Evolutionary conservation across 2,329 filamentous ascomycete genomes (phyloP).

Genomic region (Pestalotiopsis sp.): DNA sequence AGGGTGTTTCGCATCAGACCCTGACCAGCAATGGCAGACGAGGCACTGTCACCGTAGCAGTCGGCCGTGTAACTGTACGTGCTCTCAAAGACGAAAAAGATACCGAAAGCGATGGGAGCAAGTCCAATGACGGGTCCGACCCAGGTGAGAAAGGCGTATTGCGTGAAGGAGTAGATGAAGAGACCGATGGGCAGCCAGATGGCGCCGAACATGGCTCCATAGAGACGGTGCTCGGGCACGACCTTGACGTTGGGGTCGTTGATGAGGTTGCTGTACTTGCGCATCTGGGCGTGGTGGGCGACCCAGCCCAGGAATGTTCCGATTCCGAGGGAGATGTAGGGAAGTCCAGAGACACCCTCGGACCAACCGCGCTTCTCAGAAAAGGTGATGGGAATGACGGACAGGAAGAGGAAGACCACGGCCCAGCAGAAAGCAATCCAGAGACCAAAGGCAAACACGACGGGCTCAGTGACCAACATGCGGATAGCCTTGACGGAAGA

Average conservation of each 20-base stretch:
- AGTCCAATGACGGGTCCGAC: constrained; percentile 49
- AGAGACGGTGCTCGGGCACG: constrained; percentile 46
- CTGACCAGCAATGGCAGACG: constrained; percentile 45
- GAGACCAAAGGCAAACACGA: constrained; percentile 33
- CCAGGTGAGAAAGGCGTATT: constrained; percentile 49
- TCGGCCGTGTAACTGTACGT: constrained; percentile 51
- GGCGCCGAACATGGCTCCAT: constrained; percentile 48
- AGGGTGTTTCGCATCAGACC: constrained; percentile 53
- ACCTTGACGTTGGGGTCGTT: constrained; percentile 36
- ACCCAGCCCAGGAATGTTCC: constrained; percentile 49
- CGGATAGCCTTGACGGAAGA: constrained; percentile 49
- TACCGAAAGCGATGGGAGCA: constrained; percentile 50
- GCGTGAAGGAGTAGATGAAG: constrained; percentile 55
- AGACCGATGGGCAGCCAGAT: constrained; percentile 47
- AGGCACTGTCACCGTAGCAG: constrained; percentile 45
- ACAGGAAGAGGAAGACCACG: constrained; percentile 54
- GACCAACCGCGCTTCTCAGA: constrained; percentile 51
- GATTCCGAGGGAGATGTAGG: constrained; percentile 50
- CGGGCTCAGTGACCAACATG: constrained; percentile 21
- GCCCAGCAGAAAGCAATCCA: constrained; percentile 56
- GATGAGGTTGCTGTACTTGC: constrained; percentile 41
- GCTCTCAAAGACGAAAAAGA: constrained; percentile 45
- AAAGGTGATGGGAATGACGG: constrained; percentile 50
- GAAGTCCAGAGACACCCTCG: constrained; percentile 48
- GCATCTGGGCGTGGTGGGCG: constrained; percentile 50